Evolutionary conservation across 2,329 filamentous ascomycete species (phyloP).

Genomic region (Phialocephala subalpina): DNA sequence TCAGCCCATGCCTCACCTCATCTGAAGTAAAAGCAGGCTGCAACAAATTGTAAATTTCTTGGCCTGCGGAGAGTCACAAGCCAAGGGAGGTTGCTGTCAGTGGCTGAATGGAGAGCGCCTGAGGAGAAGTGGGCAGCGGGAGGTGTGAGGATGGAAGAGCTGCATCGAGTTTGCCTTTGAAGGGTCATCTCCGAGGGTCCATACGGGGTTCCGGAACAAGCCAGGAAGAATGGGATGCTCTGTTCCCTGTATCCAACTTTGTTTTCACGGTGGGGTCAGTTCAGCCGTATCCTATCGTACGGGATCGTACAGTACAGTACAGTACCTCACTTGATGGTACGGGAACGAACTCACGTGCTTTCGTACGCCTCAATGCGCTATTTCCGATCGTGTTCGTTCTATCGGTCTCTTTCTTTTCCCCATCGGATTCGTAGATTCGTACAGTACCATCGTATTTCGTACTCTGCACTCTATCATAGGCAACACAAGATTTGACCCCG

Average conservation of each 20-base stretch:
- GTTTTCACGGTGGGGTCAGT: not conserved
- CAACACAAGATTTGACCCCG: not conserved
- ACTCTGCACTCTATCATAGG: not conserved
- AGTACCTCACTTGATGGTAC: too few relatives aligned
- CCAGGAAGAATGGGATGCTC: not conserved
- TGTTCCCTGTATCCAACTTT: not conserved
- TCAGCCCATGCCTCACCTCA: not conserved
- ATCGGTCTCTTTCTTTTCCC: not conserved
- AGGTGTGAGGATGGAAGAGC: not conserved
- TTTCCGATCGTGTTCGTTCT: not conserved
- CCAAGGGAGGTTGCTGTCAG: not conserved
- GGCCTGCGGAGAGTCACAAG: conserved; percentile 4
- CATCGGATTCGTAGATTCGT: not conserved
- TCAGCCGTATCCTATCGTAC: not conserved
- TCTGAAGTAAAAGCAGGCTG: not conserved
- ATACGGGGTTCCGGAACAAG: not conserved
- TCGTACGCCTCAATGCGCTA: not conserved
- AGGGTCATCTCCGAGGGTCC: conserved; percentile 7
- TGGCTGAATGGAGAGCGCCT: not conserved
- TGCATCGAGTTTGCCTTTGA: not conserved
- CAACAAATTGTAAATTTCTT: not conserved
- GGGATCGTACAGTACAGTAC: too few relatives aligned
- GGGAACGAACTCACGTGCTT: not conserved
- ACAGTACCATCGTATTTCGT: not conserved
- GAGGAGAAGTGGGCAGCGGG: not conserved